These are phyloP conservation scores for Wallacemonas sp. DNA, from an alignment of 208 protist species.

Conservation along the genomic window DNA sequence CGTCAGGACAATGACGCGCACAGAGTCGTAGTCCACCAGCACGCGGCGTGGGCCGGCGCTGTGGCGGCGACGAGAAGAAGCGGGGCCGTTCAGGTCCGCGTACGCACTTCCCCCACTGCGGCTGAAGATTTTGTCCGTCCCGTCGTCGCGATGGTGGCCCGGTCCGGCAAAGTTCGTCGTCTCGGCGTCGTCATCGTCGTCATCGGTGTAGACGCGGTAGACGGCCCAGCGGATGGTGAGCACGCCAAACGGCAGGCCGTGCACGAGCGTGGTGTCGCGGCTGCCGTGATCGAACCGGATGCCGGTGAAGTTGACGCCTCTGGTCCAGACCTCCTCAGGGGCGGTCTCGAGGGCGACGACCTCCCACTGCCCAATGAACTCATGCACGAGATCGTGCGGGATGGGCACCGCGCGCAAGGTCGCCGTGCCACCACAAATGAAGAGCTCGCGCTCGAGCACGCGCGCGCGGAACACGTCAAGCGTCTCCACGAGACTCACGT, in stretches of 20 bases:
- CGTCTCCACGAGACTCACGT: slow-evolving; percentile 51
- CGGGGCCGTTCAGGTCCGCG: background rate
- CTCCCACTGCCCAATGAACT: slow-evolving; percentile 82
- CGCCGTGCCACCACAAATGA: slow-evolving; percentile 70
- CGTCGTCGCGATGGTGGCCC: too few species aligned
- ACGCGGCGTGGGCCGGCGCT: slow-evolving; percentile 26
- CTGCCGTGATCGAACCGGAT: slow-evolving; percentile 58
- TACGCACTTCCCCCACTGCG: background rate
- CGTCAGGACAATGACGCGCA: slow-evolving; percentile 77
- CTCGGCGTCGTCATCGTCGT: background rate
- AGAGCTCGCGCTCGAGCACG: slow-evolving; percentile 60
- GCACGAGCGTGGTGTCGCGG: slow-evolving; percentile 55
- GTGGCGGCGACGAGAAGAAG: background rate
- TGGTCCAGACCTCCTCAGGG: slow-evolving; percentile 51
- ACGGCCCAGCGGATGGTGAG: slow-evolving; percentile 85
- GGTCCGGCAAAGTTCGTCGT: too few species aligned
- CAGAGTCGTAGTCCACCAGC: slow-evolving; percentile 76
- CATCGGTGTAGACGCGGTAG: slow-evolving; percentile 38
- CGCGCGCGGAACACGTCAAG: slow-evolving; percentile 79
- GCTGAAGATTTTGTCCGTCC: slow-evolving; percentile 6
- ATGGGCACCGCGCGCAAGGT: slow-evolving; percentile 68
- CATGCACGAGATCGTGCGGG: slow-evolving; percentile 52
- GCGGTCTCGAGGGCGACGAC: slow-evolving; percentile 76
- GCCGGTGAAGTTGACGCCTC: slow-evolving; percentile 55
- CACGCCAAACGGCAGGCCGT: slow-evolving; percentile 83